Evolutionary conservation across 2,329 filamentous ascomycete genomes (phyloP), one percentile per base, ranked within the genome.

Genomic region (Xylariaceae sp.): DNA sequence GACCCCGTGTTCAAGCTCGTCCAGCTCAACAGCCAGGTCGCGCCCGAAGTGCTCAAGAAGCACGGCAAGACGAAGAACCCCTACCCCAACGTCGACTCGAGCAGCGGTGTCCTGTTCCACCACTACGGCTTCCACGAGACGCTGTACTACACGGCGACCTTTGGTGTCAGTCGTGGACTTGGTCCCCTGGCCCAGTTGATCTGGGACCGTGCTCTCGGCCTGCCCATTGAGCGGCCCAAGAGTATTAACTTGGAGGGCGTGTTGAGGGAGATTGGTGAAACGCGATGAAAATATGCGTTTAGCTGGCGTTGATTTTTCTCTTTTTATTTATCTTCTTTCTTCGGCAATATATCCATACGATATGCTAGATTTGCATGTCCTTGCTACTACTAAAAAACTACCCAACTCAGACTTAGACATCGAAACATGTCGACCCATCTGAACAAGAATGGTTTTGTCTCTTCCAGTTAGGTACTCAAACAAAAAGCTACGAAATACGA

Each of bases 51-150:
- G 17, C 82, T 99, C 68, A 94, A 86, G 69, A 87, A 97, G 79
- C 94, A 99, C 73, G 94, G 94, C 75, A 97, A 97, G 87, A 96
- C 92, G 67, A 96, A 96, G 83, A 96, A 96, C 79, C 92, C 94
- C 1, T 96, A 93, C 77, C 94, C 94, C 65, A 99, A 99, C 74
- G 94, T 99, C 63, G 94, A 99, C 76, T 92, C 89, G 52, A 88
- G 86, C 64, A 96, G 92, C 0, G 94, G 94, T 65, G 92, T 97
- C 4, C 82, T 99, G 53, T 97, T 99, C 85, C 88, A 97, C 77
- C 92, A 97, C 80, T 99, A 96, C 74, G 94, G 93, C 60, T 96
- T 99, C 86, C 88, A 90, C 74, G 91, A 97, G 80, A 96, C 93
- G 0, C 82, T 97, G 9, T 99, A 97, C 81, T 99, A 97, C 79